These are phyloP conservation scores for Ogataea corticis DNA, from an alignment of 805 yeast species.

Conservation along the genomic window DNA sequence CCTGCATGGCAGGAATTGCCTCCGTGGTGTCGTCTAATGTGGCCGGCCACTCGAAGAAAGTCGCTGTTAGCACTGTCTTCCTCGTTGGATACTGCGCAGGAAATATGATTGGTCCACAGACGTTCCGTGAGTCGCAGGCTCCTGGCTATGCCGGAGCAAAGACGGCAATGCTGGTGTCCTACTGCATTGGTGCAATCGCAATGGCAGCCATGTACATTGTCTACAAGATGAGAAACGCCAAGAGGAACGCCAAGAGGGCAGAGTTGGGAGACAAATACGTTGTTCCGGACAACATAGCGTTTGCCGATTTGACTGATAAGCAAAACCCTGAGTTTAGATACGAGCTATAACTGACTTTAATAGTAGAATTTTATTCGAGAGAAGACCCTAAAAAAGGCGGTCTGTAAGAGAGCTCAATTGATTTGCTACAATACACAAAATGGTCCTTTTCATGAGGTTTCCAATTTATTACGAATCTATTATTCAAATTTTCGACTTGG, in stretches of 20 bases:
- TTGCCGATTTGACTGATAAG: constrained; percentile 46
- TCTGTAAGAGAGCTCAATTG: no score
- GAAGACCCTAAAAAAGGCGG: no score
- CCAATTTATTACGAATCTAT: no score
- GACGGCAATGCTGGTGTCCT: constrained; percentile 15
- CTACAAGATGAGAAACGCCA: constrained; percentile 24
- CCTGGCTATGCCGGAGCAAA: constrained; percentile 55
- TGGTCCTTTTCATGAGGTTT: no score
- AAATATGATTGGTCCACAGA: constrained; percentile 54
- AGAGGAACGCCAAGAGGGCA: constrained; percentile 27
- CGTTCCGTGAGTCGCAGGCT: constrained; percentile 46
- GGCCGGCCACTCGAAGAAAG: constrained; percentile 55
- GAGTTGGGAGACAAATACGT: constrained; percentile 13
- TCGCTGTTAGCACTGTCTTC: constrained; percentile 39
- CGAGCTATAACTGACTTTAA: constrained; percentile 10
- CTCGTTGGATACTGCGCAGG: constrained; percentile 45
- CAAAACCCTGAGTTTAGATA: constrained; percentile 43
- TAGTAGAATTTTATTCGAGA: no score
- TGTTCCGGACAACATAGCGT: constrained; percentile 38
- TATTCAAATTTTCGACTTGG: no score
- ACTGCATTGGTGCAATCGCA: constrained; percentile 31
- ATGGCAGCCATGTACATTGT: constrained; percentile 40
- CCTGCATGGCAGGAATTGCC: constrained; percentile 30
- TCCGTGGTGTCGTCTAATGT: constrained; percentile 35
- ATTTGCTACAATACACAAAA: no score